phyloP scores from a whole-genome alignment of 169 alveolate species.

The Plasmodium knowlesi region DNA sequence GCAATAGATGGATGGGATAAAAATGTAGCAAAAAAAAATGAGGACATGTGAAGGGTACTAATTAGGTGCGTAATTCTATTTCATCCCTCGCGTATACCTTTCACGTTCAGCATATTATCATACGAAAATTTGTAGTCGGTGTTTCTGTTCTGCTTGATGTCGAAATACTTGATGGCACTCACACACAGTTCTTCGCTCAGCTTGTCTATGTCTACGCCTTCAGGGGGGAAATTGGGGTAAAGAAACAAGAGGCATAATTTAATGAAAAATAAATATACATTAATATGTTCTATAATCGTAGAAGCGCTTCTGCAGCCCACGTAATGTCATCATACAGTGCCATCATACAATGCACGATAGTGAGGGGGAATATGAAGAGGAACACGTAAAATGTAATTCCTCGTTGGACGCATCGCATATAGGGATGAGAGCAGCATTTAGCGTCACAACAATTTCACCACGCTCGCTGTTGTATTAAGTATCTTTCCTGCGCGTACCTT shows the following conservation, averaged over 20 bases:
- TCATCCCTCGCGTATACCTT: slow-evolving; percentile 86
- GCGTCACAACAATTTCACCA: neutral
- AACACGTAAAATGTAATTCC: neutral
- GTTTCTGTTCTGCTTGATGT: slow-evolving; percentile 94
- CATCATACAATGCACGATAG: neutral
- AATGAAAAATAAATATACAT: neutral
- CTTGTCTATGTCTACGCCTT: slow-evolving; percentile 85
- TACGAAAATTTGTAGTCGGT: slow-evolving; percentile 96
- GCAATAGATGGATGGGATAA: neutral
- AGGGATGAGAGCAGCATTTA: neutral
- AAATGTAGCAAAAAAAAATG: neutral
- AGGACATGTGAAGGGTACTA: neutral
- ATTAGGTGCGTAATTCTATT: neutral
- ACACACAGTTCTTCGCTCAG: slow-evolving; percentile 95
- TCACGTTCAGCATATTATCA: slow-evolving; percentile 98
- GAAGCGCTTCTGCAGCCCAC: neutral
- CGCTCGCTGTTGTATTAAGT: neutral
- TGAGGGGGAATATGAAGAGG: neutral
- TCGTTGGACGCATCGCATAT: neutral
- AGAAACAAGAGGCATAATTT: neutral
- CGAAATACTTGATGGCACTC: slow-evolving; percentile 98
- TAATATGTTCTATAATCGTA: neutral
- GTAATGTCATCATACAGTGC: neutral
- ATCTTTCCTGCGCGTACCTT: neutral
- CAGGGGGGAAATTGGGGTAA: slow-evolving; percentile 38